Percentiles rank a stretch among this genome's conserved stretches.
phyloP scores from a whole-genome alignment of 2,329 filamentous ascomycete species.

The Simplicillium sp. region DNA sequence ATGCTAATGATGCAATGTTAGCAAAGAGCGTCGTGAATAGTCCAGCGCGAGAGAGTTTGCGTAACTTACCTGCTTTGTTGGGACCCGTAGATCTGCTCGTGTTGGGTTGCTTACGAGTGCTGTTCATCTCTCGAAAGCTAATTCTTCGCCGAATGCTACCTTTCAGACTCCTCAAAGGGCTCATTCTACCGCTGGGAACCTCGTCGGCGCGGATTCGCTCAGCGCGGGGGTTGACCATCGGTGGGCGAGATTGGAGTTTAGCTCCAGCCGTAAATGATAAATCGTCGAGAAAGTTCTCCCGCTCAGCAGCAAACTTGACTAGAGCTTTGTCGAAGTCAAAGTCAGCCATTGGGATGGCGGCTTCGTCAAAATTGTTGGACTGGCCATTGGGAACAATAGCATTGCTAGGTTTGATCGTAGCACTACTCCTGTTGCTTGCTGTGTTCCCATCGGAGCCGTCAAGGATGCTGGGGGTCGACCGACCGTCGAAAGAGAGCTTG shows the following conservation, averaged over 20 bases:
- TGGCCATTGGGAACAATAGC: constrained; percentile 15
- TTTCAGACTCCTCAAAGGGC: constrained; percentile 52
- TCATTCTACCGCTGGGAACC: constrained; percentile 40
- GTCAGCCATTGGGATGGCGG: constrained; percentile 39
- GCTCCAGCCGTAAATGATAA: constrained; percentile 81
- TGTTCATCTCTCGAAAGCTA: constrained; percentile 92
- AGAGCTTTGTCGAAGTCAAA: constrained; percentile 92
- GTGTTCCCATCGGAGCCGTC: constrained; percentile 51
- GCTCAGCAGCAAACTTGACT: constrained; percentile 88
- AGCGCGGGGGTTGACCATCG: constrained; percentile 68
- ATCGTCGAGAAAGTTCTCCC: constrained; percentile 89
- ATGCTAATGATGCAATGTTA: constrained; percentile 27
- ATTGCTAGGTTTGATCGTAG: constrained; percentile 46
- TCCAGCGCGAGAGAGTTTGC: constrained; percentile 15
- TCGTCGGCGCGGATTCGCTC: constrained; percentile 78
- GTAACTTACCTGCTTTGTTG: constrained; percentile 30
- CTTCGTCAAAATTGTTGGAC: constrained; percentile 16
- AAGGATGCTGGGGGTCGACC: constrained; percentile 43
- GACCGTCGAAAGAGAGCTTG: constrained; percentile 38
- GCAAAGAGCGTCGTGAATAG: constrained; percentile 3
- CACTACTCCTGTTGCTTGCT: constrained; percentile 55
- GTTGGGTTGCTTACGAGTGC: constrained; percentile 77
- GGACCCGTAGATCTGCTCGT: constrained; percentile 59
- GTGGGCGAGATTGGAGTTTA: constrained; percentile 58
- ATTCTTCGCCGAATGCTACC: constrained; percentile 89